Base-by-base conservation (phyloP, 2,329 filamentous ascomycete genomes). In the Diaporthe destruens region DNA sequence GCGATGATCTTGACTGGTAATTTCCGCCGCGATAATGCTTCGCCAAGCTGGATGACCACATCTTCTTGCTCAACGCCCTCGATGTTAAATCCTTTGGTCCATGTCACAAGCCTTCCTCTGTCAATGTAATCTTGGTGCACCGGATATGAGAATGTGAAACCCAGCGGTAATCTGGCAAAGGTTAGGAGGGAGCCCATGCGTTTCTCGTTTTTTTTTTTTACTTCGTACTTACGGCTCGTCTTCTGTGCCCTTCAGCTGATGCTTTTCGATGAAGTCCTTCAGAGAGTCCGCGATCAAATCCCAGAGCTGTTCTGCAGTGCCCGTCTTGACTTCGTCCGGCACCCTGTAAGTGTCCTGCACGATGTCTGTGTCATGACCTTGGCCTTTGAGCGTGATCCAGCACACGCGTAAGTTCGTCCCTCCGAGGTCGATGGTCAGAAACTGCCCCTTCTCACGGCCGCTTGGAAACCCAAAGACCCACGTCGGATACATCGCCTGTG, bases 1-100 rank as follows among this genome's bases (percentile, higher is more conserved):
- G 93, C 93, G 23, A 91, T 90, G 23, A 95, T 93, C 51, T 87
- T 87, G 11, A 95, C 91, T 0, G 92, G 93, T 7, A 95, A 84
- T 56, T 88, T 82, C 36, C 72, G 25, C 42, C 44, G 63, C 3
- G 44, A 39, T 14, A 73, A 32, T 18, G 90, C 89, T 49, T 83
- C 85, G 79, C 92, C 89, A 72, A 94, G 88, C 76, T 90, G 89
- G 20, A 89, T 87, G 42, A 92, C 91, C 36, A 93, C 90, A 77
- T 94, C 91, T 55, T 92, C 78, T 53, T 91, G 91, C 81, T 93
- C 91, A 66, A 93, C 90, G 67, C 91, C 91, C 44, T 89, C 87
- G 79, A 94, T 92, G 79, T 93, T 91, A 79, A 93, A 93, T 0
- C 91, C 91, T 82, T 94, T 94, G 42, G 92, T 93, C 91, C 92